Evolutionary conservation across 2,329 filamentous ascomycete species (phyloP), one percentile per base, ranked within the genome.

Genomic region (Colletotrichum australisinense): DNA sequence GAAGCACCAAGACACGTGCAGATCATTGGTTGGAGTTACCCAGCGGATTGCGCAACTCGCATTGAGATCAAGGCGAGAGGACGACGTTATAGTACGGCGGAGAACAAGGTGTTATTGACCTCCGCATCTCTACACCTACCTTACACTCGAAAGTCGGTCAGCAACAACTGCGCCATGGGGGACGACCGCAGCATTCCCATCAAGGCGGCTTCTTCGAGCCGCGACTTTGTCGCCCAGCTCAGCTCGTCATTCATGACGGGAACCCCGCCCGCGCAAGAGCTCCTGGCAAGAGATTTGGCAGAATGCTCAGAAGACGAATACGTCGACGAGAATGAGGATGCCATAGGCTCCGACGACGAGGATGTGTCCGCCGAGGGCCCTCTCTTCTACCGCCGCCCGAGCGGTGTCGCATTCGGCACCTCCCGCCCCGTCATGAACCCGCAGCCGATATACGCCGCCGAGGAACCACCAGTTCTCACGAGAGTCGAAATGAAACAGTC

Each of bases 361-460:
- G 76, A 80, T 64, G 80, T 85, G 63, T 79, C 79, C 30, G 83
- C 83, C 12, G 78, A 79, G 22, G 83, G 83, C n/a, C 87, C 84
- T 53, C 85, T 82, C 79, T 87, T 87, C 77, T 98, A 97, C 83
- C 91, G 93, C 68, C 90, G 95, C 58, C 94, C 95, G 1, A 93
- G 91, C 76, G 93, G 92, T 79, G 92, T 97, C 56, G 92, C 93
- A 35, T 94, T 90, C 73, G 93, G 93, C 14, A 92, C 92, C 28
- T 88, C 91, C 1, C 88, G 94, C 67, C 92, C 93, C 4, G 89
- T 93, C 5, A 87, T 97, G 72, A 88, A 94, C 30, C 90, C 91
- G 5, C 86, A 87, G 11, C 42, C 42, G 60, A 80, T 80, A 11
- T 73, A 56, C 26, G 70, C 63, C 12, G 42, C 42, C 52, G 72